Base-by-base conservation (phyloP, 257 asterid species). In the Ilex aquifolium region DNA sequence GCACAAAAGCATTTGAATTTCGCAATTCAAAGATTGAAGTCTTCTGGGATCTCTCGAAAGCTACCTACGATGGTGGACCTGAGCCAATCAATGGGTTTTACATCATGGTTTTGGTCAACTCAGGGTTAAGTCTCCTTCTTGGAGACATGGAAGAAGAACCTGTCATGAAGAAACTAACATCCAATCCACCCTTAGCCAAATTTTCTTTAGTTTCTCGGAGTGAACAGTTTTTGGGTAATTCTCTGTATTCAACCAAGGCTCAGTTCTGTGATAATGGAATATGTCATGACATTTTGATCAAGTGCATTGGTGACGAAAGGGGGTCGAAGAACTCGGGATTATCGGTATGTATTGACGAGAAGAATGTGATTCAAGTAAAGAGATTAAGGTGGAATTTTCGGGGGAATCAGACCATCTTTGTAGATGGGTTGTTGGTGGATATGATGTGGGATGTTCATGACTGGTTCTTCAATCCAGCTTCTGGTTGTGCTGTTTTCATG, bases 371-470 rank as follows among this genome's bases (percentile, higher is more conserved):
- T 14, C 67, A 77, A 10, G 98, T 84, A 67, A 83, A 78, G 79
- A 84, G 94, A 32, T 65, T 91, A 79, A 71, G 76, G 58, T 91
- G 98, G 98, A 91, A 91, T 76, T 88, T 91, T 44, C 68, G 95
- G 7, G 98, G 98, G 31, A 88, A 88, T 74, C 91, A 86, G 65
- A 84, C 85, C 2, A 66, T 91, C 2, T 91, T 86, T 60, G 44
- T 91, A 66, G 98, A 91, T 67, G 95, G 91, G 11, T 53, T 84
- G 30, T 11, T 79, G 76, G 81, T 91, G 62, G 96, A 91, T 77
- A 64, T 91, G 83, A 84, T 91, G 96, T 91, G 96, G 96, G 95
- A 88, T 74, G 85, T 83, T 27, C 92, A 88, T 66, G 90, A 82
- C 31, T 84, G 90, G 95, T 54, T 88, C 40, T 86, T 78, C 15